A percentile compares a stretch with the other conserved stretches of the same genome.
Evolutionary conservation across 2,329 filamentous ascomycete genomes (phyloP).

Genomic region (Juglanconis juglandina): DNA sequence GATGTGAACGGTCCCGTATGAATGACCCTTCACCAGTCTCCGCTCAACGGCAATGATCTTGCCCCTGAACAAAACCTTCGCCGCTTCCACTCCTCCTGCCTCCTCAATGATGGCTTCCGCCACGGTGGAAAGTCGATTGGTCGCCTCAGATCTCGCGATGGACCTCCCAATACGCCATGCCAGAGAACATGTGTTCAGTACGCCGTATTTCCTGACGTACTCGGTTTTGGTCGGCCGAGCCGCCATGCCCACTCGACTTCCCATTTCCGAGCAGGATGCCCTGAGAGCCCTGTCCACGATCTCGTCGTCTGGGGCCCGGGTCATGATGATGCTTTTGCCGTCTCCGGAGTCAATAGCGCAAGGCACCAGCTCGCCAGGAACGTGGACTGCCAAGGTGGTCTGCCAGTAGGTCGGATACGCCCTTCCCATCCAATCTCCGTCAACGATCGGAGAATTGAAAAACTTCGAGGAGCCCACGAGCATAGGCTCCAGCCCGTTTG

Average conservation of each 20-base stretch:
- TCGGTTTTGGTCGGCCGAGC: conserved; percentile 29
- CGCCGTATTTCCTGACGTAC: conserved; percentile 30
- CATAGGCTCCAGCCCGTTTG: conserved; percentile 45
- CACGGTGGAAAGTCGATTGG: conserved; percentile 40
- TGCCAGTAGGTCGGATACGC: conserved; percentile 27
- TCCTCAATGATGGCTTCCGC: conserved; percentile 47
- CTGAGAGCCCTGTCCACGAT: conserved; percentile 41
- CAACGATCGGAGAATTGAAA: conserved; percentile 34
- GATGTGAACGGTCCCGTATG: conserved; percentile 38
- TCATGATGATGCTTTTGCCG: conserved; percentile 42
- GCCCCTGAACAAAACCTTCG: conserved; percentile 47
- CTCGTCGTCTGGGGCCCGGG: conserved; percentile 35
- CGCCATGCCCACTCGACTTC: conserved; percentile 34
- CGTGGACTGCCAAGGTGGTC: conserved; percentile 39
- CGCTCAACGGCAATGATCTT: conserved; percentile 52
- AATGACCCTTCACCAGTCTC: conserved; percentile 45
- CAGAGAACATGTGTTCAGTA: conserved; percentile 35
- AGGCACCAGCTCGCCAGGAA: conserved; percentile 36
- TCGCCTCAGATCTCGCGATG: conserved; percentile 39
- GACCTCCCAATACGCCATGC: conserved; percentile 47
- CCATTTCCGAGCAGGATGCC: conserved; percentile 39
- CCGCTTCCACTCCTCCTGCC: conserved; percentile 42
- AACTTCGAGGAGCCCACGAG: conserved; percentile 34
- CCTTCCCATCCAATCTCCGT: conserved; percentile 29
- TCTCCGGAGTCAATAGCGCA: conserved; percentile 43